These are phyloP conservation scores for Wickerhamiella bombiphila DNA, from an alignment of 805 yeast species.

Conservation along the genomic window DNA sequence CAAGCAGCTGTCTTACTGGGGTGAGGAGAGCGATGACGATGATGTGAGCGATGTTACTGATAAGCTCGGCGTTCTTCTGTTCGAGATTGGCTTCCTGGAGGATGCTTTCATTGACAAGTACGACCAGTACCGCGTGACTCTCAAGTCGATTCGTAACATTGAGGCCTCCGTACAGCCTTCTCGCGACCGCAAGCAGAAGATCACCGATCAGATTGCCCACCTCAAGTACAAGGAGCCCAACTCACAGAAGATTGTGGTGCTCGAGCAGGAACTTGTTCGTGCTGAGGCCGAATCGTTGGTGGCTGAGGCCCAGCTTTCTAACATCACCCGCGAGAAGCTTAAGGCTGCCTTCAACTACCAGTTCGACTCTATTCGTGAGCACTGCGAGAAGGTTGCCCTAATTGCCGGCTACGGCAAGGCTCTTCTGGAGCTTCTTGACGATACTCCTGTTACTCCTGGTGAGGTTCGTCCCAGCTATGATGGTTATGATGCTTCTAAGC, in stretches of 20 bases:
- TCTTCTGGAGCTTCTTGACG: conserved; percentile 85
- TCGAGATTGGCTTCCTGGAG: conserved; percentile 95
- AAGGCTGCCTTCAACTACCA: conserved; percentile 96
- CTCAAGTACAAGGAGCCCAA: conserved; percentile 97
- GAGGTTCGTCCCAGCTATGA: conserved; percentile 97
- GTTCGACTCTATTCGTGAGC: conserved; percentile 89
- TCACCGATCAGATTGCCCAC: conserved; percentile 94
- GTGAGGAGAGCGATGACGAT: conserved; percentile 84
- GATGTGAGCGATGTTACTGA: conserved; percentile 95
- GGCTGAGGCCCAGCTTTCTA: conserved; percentile 97
- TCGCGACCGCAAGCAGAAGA: conserved; percentile 93
- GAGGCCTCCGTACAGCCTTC: conserved; percentile 97
- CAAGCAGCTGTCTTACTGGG: conserved; percentile 94
- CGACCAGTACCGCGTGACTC: conserved; percentile 92
- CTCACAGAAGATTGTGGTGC: conserved; percentile 85
- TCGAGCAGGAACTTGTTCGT: conserved; percentile 96
- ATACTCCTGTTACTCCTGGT: conserved; percentile 96
- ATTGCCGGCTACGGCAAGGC: conserved; percentile 99
- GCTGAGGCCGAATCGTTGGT: conserved; percentile 98
- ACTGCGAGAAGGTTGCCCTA: conserved; percentile 87
- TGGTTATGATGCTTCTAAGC: conserved; percentile 96
- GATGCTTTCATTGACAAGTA: conserved; percentile 97
- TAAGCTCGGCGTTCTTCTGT: conserved; percentile 87
- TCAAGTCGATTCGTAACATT: conserved; percentile 88
- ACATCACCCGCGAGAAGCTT: conserved; percentile 94